Percentiles rank a stretch among this genome's conserved stretches.
phyloP scores from a whole-genome alignment of 495 filamentous ascomycete species.

The Aspergillus funiculosus region DNA sequence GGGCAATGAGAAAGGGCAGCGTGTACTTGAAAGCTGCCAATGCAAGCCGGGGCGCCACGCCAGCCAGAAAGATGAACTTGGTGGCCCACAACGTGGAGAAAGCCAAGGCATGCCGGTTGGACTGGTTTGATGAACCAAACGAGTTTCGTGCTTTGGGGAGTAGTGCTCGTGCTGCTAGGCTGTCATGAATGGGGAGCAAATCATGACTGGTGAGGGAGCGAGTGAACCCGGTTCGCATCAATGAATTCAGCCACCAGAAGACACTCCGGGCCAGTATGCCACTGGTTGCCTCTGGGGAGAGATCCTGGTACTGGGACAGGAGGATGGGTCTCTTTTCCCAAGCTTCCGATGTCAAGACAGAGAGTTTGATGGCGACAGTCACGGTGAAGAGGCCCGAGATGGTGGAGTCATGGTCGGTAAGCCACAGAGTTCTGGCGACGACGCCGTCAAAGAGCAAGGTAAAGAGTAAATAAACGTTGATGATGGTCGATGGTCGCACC shows the following conservation, averaged over 20 bases:
- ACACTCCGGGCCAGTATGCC: constrained; percentile 43
- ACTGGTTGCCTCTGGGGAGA: constrained; percentile 48
- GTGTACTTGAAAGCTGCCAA: constrained; percentile 51
- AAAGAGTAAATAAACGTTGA: constrained; percentile 17
- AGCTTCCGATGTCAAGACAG: constrained; percentile 45
- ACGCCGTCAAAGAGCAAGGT: constrained; percentile 32
- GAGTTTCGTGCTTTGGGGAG: background rate
- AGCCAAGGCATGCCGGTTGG: constrained; percentile 26
- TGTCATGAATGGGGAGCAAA: constrained; percentile 36
- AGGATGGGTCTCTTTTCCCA: constrained; percentile 45
- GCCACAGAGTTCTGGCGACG: constrained; percentile 13
- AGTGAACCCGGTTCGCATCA: constrained; percentile 44
- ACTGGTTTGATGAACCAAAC: constrained; percentile 31
- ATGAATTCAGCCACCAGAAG: constrained; percentile 51
- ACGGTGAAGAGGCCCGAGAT: constrained; percentile 3
- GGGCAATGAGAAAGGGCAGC: constrained; percentile 56
- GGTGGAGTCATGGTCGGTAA: background rate
- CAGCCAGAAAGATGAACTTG: constrained; percentile 34
- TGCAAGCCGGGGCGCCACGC: constrained; percentile 44
- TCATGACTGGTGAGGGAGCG: constrained; percentile 36
- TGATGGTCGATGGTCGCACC: constrained; percentile 18
- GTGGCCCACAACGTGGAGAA: background rate
- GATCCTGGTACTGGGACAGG: constrained; percentile 27
- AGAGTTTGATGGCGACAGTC: constrained; percentile 29
- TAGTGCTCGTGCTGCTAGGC: constrained; percentile 18